Conservation (phyloP, 2,329 filamentous ascomycete species). For the Teratosphaeriaceae sp. region DNA sequence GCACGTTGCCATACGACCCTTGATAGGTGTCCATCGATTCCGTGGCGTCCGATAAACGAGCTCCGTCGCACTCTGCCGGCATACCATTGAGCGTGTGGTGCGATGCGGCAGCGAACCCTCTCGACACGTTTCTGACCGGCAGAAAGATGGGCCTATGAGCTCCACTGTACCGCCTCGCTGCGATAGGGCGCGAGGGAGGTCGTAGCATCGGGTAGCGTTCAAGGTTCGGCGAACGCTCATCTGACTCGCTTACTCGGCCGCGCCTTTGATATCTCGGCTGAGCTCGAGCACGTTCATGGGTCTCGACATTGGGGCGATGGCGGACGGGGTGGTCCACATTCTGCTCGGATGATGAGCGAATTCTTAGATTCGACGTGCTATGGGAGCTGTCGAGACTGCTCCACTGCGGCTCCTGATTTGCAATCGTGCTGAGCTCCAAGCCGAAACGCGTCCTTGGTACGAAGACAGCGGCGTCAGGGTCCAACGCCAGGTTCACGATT, state of each 20-base stretch:
- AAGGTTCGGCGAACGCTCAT: conserved; percentile 10
- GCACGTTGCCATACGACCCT: background rate
- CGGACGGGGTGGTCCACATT: conserved; percentile 10
- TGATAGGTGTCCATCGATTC: background rate
- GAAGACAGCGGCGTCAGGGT: conserved; percentile 25
- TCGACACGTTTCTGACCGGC: conserved; percentile 13
- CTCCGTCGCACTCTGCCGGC: too few species aligned
- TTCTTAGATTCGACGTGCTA: conserved; percentile 13
- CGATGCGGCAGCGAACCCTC: background rate
- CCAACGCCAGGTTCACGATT: conserved; percentile 10
- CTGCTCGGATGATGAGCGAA: conserved; percentile 18
- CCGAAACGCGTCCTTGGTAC: conserved; percentile 21
- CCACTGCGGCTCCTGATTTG: conserved; percentile 6
- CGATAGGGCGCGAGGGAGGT: conserved; percentile 6
- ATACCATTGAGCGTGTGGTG: background rate
- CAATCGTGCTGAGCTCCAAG: conserved; percentile 1
- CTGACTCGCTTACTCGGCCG: conserved; percentile 15
- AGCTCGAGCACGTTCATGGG: background rate
- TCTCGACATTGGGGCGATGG: background rate
- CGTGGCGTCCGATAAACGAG: too few species aligned
- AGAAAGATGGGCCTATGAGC: conserved; percentile 12
- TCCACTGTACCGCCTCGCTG: conserved; percentile 11
- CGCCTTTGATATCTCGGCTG: conserved; percentile 10
- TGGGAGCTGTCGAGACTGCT: conserved; percentile 9
- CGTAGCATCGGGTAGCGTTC: conserved; percentile 20